Conservation (phyloP, 2,329 filamentous ascomycete species). For the Monosporascus sp. region DNA sequence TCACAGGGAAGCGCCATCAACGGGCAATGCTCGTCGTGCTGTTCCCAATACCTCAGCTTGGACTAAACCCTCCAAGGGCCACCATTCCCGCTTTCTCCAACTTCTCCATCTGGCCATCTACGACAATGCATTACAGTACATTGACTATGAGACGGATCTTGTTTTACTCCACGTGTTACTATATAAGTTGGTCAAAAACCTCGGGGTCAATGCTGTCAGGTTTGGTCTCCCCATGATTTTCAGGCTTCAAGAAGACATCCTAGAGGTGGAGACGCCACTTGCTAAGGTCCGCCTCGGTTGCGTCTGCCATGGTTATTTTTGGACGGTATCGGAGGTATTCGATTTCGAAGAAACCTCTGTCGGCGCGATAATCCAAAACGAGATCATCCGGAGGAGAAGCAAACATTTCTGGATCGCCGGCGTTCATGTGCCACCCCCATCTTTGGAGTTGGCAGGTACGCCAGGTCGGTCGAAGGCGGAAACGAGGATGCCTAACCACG, state of each 20-base stretch:
- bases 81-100: constrained; percentile 69
- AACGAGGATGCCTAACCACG: constrained; percentile 43
- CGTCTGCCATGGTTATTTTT: constrained; percentile 85
- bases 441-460: constrained; percentile 55
- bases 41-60: constrained; percentile 62
- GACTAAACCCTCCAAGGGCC: constrained; percentile 49
- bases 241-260: constrained; percentile 79
- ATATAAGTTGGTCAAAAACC: constrained; percentile 63
- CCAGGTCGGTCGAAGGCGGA: constrained; percentile 41
- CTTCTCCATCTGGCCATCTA: constrained; percentile 84
- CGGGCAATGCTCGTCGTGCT: constrained; percentile 53
- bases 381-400: constrained; percentile 68
- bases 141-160: constrained; percentile 69
- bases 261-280: constrained; percentile 56
- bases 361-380: constrained; percentile 67
- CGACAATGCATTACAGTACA: constrained; percentile 73
- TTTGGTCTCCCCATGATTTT: constrained; percentile 85
- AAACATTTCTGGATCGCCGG: constrained; percentile 75
- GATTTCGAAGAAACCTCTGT: constrained; percentile 65
- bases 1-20: constrained; percentile 33
- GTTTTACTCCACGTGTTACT: constrained; percentile 73
- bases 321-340: constrained; percentile 71
- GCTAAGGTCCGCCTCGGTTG: constrained; percentile 77
- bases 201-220: constrained; percentile 77
- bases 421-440: constrained; percentile 64